Evolutionary conservation across 139 green algal genomes (phyloP).

Genomic region (Picochlorum sp.): DNA sequence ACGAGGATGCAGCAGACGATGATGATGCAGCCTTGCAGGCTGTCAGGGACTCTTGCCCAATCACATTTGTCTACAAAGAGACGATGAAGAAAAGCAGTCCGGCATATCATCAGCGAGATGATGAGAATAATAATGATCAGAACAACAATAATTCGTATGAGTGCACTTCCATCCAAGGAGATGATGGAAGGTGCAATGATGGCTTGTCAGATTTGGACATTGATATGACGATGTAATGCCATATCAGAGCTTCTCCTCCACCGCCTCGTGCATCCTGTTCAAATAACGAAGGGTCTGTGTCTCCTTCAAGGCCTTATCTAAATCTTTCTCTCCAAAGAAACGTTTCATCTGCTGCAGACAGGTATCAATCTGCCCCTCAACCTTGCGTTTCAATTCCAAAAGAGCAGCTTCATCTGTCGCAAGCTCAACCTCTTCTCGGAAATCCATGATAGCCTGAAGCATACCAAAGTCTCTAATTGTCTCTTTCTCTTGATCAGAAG

Average conservation of each 20-base stretch:
- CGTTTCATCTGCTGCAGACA: background rate
- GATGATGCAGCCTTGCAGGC: slow-evolving; percentile 17
- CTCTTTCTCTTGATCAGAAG: background rate
- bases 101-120: no score
- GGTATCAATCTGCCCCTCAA: background rate
- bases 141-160: no score
- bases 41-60: slow-evolving; percentile 1
- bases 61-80: background rate
- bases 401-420: slow-evolving; percentile 4
- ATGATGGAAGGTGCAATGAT: no score
- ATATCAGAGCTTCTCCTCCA: background rate
- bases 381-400: background rate
- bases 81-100: background rate
- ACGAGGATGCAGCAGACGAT: slow-evolving; percentile 23
- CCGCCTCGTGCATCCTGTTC: slow-evolving; percentile 1
- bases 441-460: background rate
- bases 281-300: background rate
- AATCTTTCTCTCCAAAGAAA: slow-evolving; percentile 5
- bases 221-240: background rate
- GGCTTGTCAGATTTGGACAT: background rate
- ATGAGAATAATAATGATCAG: no score
- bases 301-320: background rate
- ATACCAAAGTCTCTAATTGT: background rate
- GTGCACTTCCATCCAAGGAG: no score
- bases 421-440: background rate